Evolutionary conservation across 192 early-diverging fungal genomes (phyloP).

Genomic region (Coemansia umbellata): DNA sequence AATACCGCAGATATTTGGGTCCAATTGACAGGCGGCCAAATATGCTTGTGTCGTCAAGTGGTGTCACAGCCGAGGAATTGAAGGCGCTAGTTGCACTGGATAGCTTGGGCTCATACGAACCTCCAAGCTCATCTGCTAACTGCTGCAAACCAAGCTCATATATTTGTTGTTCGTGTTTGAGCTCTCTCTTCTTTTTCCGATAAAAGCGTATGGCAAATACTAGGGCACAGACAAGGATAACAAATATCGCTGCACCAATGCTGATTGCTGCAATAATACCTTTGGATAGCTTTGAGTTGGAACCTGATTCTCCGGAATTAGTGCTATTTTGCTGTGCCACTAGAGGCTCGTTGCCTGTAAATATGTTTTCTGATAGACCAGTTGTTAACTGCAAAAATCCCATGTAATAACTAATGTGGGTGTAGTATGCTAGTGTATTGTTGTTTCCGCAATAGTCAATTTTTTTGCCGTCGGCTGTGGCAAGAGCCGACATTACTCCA

Average conservation of each 20-base stretch:
- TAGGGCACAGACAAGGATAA: constrained; percentile 23
- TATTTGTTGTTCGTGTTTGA: constrained; percentile 30
- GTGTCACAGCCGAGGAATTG: constrained; percentile 29
- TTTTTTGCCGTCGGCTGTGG: constrained; percentile 5
- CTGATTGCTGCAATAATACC: constrained; percentile 38
- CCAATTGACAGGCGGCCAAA: constrained; percentile 13
- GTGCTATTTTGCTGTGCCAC: constrained; percentile 8
- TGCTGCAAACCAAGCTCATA: constrained; percentile 47
- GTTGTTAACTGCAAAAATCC: constrained; percentile 29
- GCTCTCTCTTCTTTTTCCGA: constrained; percentile 19
- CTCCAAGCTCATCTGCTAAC: constrained; percentile 44
- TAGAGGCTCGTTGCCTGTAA: constrained; percentile 36
- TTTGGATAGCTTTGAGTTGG: constrained; percentile 10
- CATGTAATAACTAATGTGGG: constrained; percentile 37
- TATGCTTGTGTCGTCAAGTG: constrained; percentile 19
- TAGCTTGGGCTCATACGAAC: constrained; percentile 41
- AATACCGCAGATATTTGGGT: constrained; percentile 19
- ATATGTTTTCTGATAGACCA: constrained; percentile 18
- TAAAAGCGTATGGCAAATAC: constrained; percentile 12
- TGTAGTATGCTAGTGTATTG: constrained; percentile 31
- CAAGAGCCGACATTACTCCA: constrained; percentile 32
- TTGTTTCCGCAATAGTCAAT: constrained; percentile 35
- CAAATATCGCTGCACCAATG: constrained; percentile 19
- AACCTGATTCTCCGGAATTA: not conserved
- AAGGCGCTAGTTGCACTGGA: constrained; percentile 34